Percentiles rank a stretch among this genome's conserved stretches.
Evolutionary conservation across 2,329 filamentous ascomycete species (phyloP).

Genomic region (Colletotrichum paranaense): DNA sequence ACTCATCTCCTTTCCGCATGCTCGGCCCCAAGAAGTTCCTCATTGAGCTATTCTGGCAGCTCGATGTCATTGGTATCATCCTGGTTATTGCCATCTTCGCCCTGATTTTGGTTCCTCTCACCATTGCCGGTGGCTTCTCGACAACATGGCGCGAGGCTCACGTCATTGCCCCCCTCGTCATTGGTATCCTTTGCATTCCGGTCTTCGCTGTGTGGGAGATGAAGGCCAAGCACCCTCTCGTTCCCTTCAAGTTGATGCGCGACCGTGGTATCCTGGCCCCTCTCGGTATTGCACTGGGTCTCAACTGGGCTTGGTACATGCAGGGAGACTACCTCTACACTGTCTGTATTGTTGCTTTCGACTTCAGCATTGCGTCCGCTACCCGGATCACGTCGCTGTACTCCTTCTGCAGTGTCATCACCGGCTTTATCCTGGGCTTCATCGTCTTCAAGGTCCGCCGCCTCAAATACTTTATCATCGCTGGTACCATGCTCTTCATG

Average conservation of each 20-base stretch:
- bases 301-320: conserved; percentile 71
- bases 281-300: conserved; percentile 66
- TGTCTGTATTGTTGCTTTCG: conserved; percentile 69
- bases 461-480: conserved; percentile 72
- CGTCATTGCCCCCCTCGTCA: conserved; percentile 56
- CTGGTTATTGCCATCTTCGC: conserved; percentile 59
- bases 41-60: conserved; percentile 57
- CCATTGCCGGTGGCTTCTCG: conserved; percentile 56
- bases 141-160: conserved; percentile 50
- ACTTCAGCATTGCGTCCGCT: conserved; percentile 66
- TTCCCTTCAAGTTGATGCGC: conserved; percentile 70
- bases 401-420: conserved; percentile 66
- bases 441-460: conserved; percentile 68
- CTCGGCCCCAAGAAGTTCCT: conserved; percentile 47
- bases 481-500: conserved; percentile 69
- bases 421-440: conserved; percentile 66
- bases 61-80: conserved; percentile 58
- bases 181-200: conserved; percentile 60
- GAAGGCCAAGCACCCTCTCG: conserved; percentile 62
- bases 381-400: conserved; percentile 72
- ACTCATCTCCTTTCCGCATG: conserved; percentile 46
- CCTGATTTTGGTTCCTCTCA: conserved; percentile 57
- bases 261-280: conserved; percentile 74
- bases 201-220: conserved; percentile 62
- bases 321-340: conserved; percentile 75